Base-by-base conservation (phyloP, 2,329 filamentous ascomycete species). In the Mycosphaerella arachidis region DNA sequence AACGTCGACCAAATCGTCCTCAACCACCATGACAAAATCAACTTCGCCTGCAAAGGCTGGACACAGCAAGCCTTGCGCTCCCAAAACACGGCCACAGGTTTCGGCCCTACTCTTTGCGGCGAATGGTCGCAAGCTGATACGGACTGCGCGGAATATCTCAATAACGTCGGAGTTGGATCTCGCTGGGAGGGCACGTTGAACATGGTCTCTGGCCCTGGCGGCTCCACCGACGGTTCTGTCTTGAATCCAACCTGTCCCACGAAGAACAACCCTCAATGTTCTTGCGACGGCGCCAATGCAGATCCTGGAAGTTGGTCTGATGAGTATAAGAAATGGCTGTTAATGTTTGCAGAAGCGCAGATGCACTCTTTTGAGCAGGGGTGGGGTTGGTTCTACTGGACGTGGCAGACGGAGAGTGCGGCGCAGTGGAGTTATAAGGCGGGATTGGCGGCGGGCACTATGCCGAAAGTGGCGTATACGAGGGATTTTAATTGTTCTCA, bases 301-400 rank as follows among this genome's bases (percentile, higher is more conserved):
- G 86, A 89, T 68, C 82, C 89, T 0, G 76, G 79, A 18, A 72
- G 77, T 4, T 97, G 92, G 79, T 86, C 83, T 40, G 79, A 79
- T 59, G 77, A 79, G 4, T 99, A 99, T 77, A 96, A 94, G 77
- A 78, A 86, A 67, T 97, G 93, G 76, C 79, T 99, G 63, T 84
- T 85, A 65, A 90, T 90, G 76, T 97, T 97, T 76, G 94, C 94
- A 6, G 88, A 96, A 76, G 94, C 92, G 56, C 94, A 99, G 78
- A 99, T 99, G 91, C 82, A 88, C 68, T 90, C 87, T 60, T 99
- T 97, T 71, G 93, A 97, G 75, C 86, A 88, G 64, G 91, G 90
- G 6, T 94, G 90, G 88, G 94, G 94, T 53, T 99, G 94, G 94
- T 97, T 96, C 78, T 99, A 99, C 77, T 99, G 94, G 94, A 97